Base-by-base conservation (phyloP, 805 yeast genomes). In the Hanseniaspora thailandica region DNA sequence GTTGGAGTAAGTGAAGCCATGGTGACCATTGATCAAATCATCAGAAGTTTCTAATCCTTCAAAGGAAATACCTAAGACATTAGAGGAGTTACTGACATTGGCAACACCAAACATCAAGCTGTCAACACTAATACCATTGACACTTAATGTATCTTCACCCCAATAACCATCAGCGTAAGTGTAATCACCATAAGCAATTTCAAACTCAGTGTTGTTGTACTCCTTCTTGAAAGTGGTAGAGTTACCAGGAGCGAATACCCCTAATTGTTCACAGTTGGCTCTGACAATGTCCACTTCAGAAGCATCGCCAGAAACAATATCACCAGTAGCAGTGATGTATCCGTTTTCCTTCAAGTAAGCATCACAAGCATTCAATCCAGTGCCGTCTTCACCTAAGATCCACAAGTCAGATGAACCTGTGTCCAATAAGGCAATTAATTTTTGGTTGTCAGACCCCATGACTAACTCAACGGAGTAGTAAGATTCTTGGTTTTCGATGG, bases 371-470 rank as follows among this genome's bases (percentile, higher is more conserved):
- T 43, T 28, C 25, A 43, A 26, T 20, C 46, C 46, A 19, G 31
- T 2, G 8, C 36, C 6, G 8, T 26, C 25, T 43, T 43, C 10
- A 28, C 46, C 35, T 57, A 76, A 70, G 22, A 81, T 76, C 86
- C 86, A 82, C 15, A 84, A 66, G 62, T 84, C 89, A 0, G 84
- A 75, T 0, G 88, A 82, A 2, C 90, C 93, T 0, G 89, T 84
- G 61, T 84, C 93, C n/a, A 84, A 62, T 35, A 81, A 63, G 8
- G 82, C 78, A 10, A 69, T 70, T 5, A 82, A 68, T 17, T 69
- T 63, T 59, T 81, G 82, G 0, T 70, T 60, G 1, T 76, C 70
- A 0, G 82, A 75, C 1, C 87, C 86, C 17, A 81, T 58, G 25
- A 61, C 55, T 17, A 75, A 50, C 12, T 63, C 63, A 1, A 69